Conservation (phyloP, 352 stramenopile genomes). For the Phytophthora pistaciae region DNA sequence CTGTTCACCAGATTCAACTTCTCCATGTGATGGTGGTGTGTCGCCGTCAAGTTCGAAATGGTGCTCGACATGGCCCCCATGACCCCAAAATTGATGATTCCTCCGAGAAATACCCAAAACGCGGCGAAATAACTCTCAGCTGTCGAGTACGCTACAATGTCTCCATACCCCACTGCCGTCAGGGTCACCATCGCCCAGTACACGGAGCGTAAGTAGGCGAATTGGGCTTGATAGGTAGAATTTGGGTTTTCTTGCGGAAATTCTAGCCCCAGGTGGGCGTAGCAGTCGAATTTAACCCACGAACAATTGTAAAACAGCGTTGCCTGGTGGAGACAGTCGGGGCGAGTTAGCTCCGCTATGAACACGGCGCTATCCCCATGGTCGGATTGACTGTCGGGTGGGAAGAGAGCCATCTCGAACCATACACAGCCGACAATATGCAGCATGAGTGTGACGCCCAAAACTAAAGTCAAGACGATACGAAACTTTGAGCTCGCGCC, state of each 20-base stretch:
- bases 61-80: conserved; percentile 79
- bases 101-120: conserved; percentile 69
- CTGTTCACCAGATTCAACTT: conserved; percentile 69
- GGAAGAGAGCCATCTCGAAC: conserved; percentile 62
- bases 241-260: conserved; percentile 39
- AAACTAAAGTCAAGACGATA: conserved; percentile 47
- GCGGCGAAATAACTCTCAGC: conserved; percentile 69
- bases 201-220: conserved; percentile 72
- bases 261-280: conserved; percentile 52
- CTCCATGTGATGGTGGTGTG: conserved; percentile 68
- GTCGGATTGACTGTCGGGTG: conserved; percentile 21
- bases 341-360: conserved; percentile 13
- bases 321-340: conserved; percentile 48
- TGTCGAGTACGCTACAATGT: conserved; percentile 49
- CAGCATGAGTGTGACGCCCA: conserved; percentile 64
- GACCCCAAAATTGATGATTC: conserved; percentile 83
- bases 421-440: conserved; percentile 70
- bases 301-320: conserved; percentile 66
- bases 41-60: conserved; percentile 66
- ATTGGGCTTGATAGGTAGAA: conserved; percentile 56
- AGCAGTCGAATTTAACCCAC: conserved; percentile 73
- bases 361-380: background rate
- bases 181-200: conserved; percentile 79
- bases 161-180: conserved; percentile 71
- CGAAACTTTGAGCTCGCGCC: conserved; percentile 61